phyloP scores from a whole-genome alignment of 1,139 yeast genomes.

The Eremothecium gossypii region DNA sequence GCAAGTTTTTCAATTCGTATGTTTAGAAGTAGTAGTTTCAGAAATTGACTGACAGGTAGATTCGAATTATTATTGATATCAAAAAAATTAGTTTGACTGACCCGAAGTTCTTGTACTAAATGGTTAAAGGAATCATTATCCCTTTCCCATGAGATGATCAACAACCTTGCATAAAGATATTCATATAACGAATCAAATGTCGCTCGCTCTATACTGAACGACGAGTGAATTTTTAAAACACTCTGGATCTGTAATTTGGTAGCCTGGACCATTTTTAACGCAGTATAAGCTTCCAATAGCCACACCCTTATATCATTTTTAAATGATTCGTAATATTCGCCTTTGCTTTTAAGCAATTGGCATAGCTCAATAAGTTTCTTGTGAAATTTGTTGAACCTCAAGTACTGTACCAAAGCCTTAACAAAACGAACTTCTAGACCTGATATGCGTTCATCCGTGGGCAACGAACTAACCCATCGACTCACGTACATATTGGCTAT shows the following conservation, averaged over 20 bases:
- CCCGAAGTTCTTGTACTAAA: conserved; percentile 13
- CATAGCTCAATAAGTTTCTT: conserved; percentile 26
- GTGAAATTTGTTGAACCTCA: conserved; percentile 34
- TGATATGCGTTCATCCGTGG: conserved; percentile 12
- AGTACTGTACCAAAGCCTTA: conserved; percentile 30
- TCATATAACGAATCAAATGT: conserved; percentile 1
- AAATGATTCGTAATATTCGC: conserved; percentile 9
- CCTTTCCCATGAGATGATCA: conserved; percentile 11
- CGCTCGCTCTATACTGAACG: background rate
- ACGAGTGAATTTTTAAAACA: background rate
- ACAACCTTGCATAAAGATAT: conserved; percentile 7
- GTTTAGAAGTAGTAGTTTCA: conserved; percentile 24
- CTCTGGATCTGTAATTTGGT: background rate
- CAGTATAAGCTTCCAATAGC: conserved; percentile 11
- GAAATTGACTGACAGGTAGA: conserved; percentile 17
- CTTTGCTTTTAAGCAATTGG: conserved; percentile 6
- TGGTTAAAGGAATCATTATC: conserved; percentile 13
- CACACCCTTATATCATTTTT: conserved; percentile 8
- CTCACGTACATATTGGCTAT: conserved; percentile 23
- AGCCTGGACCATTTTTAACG: conserved; percentile 12
- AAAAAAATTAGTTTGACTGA: conserved; percentile 14
- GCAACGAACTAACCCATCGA: conserved; percentile 24
- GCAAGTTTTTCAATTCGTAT: conserved; percentile 16
- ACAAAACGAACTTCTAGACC: conserved; percentile 33
- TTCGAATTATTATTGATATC: conserved; percentile 20